These are phyloP conservation scores for Glomus cerebriforme DNA, from an alignment of 192 early-diverging fungal genomes.

Conservation along the genomic window DNA sequence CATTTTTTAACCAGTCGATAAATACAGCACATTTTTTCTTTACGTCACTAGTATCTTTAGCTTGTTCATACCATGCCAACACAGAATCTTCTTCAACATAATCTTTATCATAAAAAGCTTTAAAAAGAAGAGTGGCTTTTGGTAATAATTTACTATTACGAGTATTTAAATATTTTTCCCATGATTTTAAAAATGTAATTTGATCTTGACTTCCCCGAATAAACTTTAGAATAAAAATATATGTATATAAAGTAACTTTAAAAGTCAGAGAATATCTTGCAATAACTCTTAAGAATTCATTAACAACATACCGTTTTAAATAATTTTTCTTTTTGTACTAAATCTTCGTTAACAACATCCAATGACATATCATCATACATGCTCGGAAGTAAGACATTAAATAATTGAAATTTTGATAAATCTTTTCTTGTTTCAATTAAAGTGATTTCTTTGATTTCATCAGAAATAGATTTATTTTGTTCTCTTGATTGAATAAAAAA, in stretches of 20 bases:
- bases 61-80: conserved; percentile 62
- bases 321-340: conserved; percentile 46
- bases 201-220: conserved; percentile 63
- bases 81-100: conserved; percentile 82
- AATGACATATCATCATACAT: conserved; percentile 58
- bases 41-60: conserved; percentile 54
- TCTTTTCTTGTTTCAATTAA: conserved; percentile 83
- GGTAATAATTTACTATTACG: conserved; percentile 49
- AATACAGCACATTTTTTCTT: conserved; percentile 68
- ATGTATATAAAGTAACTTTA: background rate
- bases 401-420: conserved; percentile 76
- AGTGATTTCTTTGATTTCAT: conserved; percentile 79
- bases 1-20: conserved; percentile 77
- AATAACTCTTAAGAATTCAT: background rate
- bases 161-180: conserved; percentile 58
- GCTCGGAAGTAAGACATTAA: conserved; percentile 63
- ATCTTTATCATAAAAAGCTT: conserved; percentile 72
- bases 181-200: conserved; percentile 55
- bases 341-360: conserved; percentile 38
- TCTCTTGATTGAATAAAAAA: conserved; percentile 42
- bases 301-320: conserved; percentile 42
- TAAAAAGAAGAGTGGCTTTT: conserved; percentile 64
- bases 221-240: conserved; percentile 45
- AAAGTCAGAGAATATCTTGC: background rate
- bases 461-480: conserved; percentile 47